Conservation (phyloP, 2,329 filamentous ascomycete species). For the Ophiosphaerella herpotricha region DNA sequence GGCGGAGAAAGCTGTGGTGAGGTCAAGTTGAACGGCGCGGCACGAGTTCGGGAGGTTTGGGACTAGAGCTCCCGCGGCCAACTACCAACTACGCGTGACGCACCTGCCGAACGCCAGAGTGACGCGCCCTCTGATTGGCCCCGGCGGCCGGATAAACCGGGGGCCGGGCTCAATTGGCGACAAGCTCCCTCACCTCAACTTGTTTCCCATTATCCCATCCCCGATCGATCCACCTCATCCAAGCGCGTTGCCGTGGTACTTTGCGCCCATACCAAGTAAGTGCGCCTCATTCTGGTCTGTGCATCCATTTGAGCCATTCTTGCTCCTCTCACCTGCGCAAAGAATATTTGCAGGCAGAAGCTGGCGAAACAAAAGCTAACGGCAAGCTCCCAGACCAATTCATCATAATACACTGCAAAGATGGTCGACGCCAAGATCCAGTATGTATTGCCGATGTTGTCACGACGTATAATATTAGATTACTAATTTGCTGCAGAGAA, state of each 20-base stretch:
- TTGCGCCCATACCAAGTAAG: constrained; percentile 24
- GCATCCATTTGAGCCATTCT: constrained; percentile 21
- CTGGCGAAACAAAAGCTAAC: constrained; percentile 22
- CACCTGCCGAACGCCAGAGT: constrained; percentile 14
- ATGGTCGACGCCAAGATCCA: constrained; percentile 52
- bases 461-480: neutral
- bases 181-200: constrained; percentile 29
- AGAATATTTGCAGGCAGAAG: constrained; percentile 26
- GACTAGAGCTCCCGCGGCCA: constrained; percentile 13
- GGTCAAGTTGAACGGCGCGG: constrained; percentile 25
- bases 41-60: constrained; percentile 25
- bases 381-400: constrained; percentile 10
- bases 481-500: constrained; percentile 64
- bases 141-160: constrained; percentile 23
- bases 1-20: constrained; percentile 10
- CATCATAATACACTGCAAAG: constrained; percentile 8
- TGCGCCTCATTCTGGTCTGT: constrained; percentile 22
- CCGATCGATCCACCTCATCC: constrained; percentile 30
- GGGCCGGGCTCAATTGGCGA: constrained; percentile 13
- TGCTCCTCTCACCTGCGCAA: constrained; percentile 12
- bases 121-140: constrained; percentile 30
- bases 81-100: constrained; percentile 23
- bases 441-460: constrained; percentile 36
- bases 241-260: constrained; percentile 37
- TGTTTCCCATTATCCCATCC: constrained; percentile 24